These are phyloP conservation scores for Sisymbrium irio DNA, from an alignment of 345 rosid genomes.

Conservation along the genomic window DNA sequence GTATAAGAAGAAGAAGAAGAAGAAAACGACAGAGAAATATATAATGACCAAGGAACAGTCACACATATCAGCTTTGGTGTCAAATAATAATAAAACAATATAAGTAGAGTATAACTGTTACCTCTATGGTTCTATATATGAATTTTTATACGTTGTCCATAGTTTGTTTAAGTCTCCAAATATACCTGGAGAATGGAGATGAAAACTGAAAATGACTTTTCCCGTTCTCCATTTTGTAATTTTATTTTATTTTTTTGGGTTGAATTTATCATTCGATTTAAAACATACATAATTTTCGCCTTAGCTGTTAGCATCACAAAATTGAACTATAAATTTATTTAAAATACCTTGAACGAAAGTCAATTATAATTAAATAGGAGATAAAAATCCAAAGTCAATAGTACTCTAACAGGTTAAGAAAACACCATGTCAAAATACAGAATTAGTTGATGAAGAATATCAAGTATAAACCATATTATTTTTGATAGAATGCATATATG, in stretches of 20 bases:
- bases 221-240: not conserved
- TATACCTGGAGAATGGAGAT: not conserved
- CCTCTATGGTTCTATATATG: too few relatives aligned
- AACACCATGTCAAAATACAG: conserved; percentile 16
- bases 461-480: conserved; percentile 11
- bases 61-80: conserved; percentile 12
- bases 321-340: not conserved
- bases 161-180: not conserved
- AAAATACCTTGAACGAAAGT: conserved; percentile 19
- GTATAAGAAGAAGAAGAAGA: not conserved
- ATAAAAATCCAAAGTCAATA: conserved; percentile 24
- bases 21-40: conserved; percentile 23
- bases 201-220: conserved; percentile 16
- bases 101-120: not conserved
- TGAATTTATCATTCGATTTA: conserved; percentile 7
- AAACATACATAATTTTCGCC: not conserved
- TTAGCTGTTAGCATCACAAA: conserved; percentile 9
- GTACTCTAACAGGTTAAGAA: conserved; percentile 2
- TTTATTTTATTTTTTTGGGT: not conserved
- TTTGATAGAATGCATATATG: not conserved
- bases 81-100: not conserved
- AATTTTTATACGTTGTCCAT: not conserved
- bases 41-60: conserved; percentile 11
- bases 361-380: conserved; percentile 14
- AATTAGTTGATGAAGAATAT: conserved; percentile 16